Evolutionary conservation across 169 alveolate genomes (phyloP), one percentile per base, ranked within the genome.

Genomic region (Eimeria necatrix): DNA sequence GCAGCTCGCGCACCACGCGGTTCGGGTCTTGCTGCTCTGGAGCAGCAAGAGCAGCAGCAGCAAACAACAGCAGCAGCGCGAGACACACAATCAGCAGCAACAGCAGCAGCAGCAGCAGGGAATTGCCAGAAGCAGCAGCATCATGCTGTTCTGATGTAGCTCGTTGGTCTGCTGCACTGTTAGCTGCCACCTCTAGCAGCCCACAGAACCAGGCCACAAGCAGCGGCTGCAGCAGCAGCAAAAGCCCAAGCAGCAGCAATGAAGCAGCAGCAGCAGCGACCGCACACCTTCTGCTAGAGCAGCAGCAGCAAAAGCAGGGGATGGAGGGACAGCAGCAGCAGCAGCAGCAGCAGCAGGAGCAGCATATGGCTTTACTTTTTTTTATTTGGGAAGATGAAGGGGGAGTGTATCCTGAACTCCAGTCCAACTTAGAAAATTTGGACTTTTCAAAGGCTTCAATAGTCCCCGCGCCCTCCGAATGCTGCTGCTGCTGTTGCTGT

Each of bases 311-410:
- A 48, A 32, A 73, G 53, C 83, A 73, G 1, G 16, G 20, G 18
- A 24, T 48, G 78, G 0, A 32, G 41, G 41, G 41, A 2, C n/a
- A 61, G 73, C 12, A 64, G 24, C 74, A 64, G 22, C 74, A 64
- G 74, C 74, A 64, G 74, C 74, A 64, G 74, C 32, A 20, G 74
- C 18, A 9, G 74, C 74, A 73, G 83, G 53, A 73, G 53, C 83
- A 73, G 56, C 51, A 26, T 73, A 24, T 48, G 78, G 1, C 20
- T 22, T 8, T 22, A 68, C 83, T 26, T 9, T 22, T 73, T 73
- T 26, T 41, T 41, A 20, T 1, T 22, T 9, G n/a, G 0, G 48
- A n/a, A 7, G 8, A 12, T 26, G 83, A 0, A 6, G 20, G 56
- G 3, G 52, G 56, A 9, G 16, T 9, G 46, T 73, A 73, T 73